These are phyloP conservation scores for Stromatinia cepivora DNA, from an alignment of 2,329 filamentous ascomycete genomes.

Conservation along the genomic window DNA sequence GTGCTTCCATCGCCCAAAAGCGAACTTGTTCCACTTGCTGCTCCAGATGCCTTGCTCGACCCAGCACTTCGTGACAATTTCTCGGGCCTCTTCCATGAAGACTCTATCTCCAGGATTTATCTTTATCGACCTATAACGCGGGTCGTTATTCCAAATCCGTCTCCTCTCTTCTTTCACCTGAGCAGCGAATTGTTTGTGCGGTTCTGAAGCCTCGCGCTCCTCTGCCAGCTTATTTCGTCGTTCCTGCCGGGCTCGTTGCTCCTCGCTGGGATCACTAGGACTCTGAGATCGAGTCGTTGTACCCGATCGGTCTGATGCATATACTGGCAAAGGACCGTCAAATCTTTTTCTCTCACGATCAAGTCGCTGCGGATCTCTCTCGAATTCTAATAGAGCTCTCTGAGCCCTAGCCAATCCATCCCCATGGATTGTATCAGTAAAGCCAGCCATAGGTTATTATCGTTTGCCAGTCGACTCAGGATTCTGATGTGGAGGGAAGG, in stretches of 20 bases:
- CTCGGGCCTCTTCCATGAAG: conserved; percentile 15
- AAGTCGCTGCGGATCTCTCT: conserved; percentile 8
- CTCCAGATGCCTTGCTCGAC: conserved; percentile 37
- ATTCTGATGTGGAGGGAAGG: not conserved
- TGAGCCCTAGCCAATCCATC: conserved; percentile 4
- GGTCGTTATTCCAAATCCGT: conserved; percentile 23
- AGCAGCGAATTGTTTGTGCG: conserved; percentile 24
- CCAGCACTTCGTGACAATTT: conserved; percentile 36
- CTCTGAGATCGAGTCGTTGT: conserved; percentile 2
- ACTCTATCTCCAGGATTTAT: conserved; percentile 4
- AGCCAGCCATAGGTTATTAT: not conserved
- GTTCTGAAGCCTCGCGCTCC: conserved; percentile 23
- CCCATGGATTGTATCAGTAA: not conserved
- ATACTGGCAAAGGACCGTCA: not conserved
- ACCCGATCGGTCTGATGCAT: conserved; percentile 5
- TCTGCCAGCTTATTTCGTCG: not conserved
- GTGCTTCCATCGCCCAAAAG: conserved; percentile 26
- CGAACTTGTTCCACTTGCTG: conserved; percentile 22
- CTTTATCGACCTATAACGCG: conserved; percentile 12
- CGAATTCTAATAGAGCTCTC: conserved; percentile 3
- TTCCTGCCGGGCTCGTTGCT: not conserved
- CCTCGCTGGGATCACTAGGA: conserved; percentile 1
- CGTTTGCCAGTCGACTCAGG: not conserved
- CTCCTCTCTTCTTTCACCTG: conserved; percentile 25
- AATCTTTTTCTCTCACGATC: not conserved